These are phyloP conservation scores for Casaregolazyma suthepensis DNA, from an alignment of 1,139 yeast species.

Conservation along the genomic window DNA sequence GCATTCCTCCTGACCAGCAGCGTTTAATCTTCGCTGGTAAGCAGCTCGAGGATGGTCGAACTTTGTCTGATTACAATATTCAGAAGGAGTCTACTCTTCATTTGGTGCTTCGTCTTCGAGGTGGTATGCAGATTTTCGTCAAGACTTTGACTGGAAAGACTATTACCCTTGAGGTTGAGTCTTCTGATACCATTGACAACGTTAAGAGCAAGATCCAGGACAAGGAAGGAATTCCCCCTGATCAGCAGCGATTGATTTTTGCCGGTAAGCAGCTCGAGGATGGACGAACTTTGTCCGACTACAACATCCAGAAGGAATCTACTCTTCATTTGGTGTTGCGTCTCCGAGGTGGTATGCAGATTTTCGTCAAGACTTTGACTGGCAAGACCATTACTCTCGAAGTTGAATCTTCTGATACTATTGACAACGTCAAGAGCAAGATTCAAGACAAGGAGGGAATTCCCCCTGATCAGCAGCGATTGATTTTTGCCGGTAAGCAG, in stretches of 20 bases:
- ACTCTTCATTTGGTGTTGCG: slow-evolving; percentile 25
- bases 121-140: slow-evolving; percentile 66
- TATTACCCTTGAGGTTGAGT: slow-evolving; percentile 79
- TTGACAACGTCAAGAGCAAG: slow-evolving; percentile 77
- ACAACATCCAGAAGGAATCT: slow-evolving; percentile 66
- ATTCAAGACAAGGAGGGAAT: slow-evolving; percentile 85
- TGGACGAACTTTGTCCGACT: slow-evolving; percentile 67
- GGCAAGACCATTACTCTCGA: slow-evolving; percentile 80
- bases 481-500: slow-evolving; percentile 83
- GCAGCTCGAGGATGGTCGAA: slow-evolving; percentile 80
- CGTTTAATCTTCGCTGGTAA: slow-evolving; percentile 82
- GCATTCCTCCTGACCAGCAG: slow-evolving; percentile 84
- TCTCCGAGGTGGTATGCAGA: slow-evolving; percentile 51
- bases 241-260: slow-evolving; percentile 77
- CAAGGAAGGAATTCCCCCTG: slow-evolving; percentile 85
- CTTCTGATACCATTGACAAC: slow-evolving; percentile 79
- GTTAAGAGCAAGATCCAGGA: slow-evolving; percentile 81
- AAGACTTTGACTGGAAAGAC: slow-evolving; percentile 79
- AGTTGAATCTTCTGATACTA: slow-evolving; percentile 83
- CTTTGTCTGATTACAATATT: slow-evolving; percentile 69
- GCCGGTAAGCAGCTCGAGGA: slow-evolving; percentile 86
- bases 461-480: slow-evolving; percentile 83
- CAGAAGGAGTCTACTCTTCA: slow-evolving; percentile 44
- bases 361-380: slow-evolving; percentile 70
- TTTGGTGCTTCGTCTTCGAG: slow-evolving; percentile 27